A percentile compares a stretch with the other conserved stretches of the same genome.
These are phyloP conservation scores for Closterium sp. DNA, from an alignment of 139 green algal genomes.

Conservation along the genomic window DNA sequence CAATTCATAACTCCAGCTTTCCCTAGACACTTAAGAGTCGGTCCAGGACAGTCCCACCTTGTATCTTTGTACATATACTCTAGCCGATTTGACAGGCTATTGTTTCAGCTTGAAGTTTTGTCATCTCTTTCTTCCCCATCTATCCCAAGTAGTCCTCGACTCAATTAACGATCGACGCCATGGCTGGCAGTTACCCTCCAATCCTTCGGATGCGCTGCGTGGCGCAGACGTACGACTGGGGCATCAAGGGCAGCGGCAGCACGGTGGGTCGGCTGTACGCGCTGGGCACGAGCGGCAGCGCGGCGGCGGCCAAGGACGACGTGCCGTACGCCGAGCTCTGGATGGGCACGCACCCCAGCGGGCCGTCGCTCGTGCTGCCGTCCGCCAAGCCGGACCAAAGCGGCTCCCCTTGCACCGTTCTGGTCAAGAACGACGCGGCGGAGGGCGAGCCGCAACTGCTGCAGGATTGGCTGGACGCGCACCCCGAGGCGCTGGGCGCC, in stretches of 20 bases:
- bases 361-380: conserved; percentile 67
- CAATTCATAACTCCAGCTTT: too few relatives aligned
- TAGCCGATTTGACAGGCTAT: neutral
- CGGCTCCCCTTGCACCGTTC: neutral
- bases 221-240: conserved; percentile 92
- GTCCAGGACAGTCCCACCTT: neutral
- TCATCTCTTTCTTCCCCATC: neutral
- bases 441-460: conserved; percentile 10
- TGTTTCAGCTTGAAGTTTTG: neutral
- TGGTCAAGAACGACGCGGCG: neutral
- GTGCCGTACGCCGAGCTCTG: conserved; percentile 94
- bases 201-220: conserved; percentile 72
- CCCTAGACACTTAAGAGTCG: too few relatives aligned
- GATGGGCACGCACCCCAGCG: conserved; percentile 94
- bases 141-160: neutral
- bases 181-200: neutral
- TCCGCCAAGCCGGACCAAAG: conserved; percentile 22
- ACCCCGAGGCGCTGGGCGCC: conserved; percentile 64
- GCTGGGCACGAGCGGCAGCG: conserved; percentile 58
- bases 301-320: conserved; percentile 56
- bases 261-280: conserved; percentile 76
- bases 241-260: conserved; percentile 53
- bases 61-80: neutral
- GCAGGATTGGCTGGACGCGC: conserved; percentile 1
- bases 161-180: neutral